Base-by-base conservation (phyloP, 805 yeast genomes). In the Kazachstania kunashirensis region DNA sequence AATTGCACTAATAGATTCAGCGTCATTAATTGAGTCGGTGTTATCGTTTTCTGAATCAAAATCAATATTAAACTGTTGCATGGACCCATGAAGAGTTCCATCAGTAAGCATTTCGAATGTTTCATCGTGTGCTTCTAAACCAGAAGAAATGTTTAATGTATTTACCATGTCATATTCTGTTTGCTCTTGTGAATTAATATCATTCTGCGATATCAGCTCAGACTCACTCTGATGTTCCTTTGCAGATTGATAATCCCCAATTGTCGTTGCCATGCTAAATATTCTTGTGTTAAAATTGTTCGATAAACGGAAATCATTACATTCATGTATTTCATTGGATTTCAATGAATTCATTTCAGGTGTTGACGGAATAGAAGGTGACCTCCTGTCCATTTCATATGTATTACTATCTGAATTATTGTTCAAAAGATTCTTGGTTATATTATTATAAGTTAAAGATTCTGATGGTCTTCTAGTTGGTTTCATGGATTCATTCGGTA, bases 221-320 rank as follows among this genome's bases (percentile, higher is more conserved):
- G 27, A 7, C 7, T 36, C 29, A n/a, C 28, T 34, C 18, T 31
- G 29, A 2, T 36, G 39, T 25, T 50, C 57, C 20, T 42, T 41
- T 2, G 55, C 53, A 3, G 55, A 48, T 38, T 44, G 45, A 35
- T 48, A 52, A 20, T 46, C 53, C 12, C 47, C 55, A 6, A 41
- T 47, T 2, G 56, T 45, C 3, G 56, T 52, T 9, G 53, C 49
- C 20, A 52, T 36, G 36, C 57, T 50, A 28, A 47, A 44, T 17
- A 50, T 46, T 18, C 48, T 43, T 5, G 53, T 48, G 4, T 41
- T 31, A 28, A 44, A 48, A 13, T 42, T 40, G 17, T 44, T 41
- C n/a, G 28, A 28, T 7, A 28, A 25, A 21, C 23, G 24, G 13
- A 15, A 19, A 7, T 29, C 17, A 5, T 9, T 11, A 3, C 14